phyloP scores from a whole-genome alignment of 371 early-diverging fungal species.

The Quaeritorhiza haematococci region DNA sequence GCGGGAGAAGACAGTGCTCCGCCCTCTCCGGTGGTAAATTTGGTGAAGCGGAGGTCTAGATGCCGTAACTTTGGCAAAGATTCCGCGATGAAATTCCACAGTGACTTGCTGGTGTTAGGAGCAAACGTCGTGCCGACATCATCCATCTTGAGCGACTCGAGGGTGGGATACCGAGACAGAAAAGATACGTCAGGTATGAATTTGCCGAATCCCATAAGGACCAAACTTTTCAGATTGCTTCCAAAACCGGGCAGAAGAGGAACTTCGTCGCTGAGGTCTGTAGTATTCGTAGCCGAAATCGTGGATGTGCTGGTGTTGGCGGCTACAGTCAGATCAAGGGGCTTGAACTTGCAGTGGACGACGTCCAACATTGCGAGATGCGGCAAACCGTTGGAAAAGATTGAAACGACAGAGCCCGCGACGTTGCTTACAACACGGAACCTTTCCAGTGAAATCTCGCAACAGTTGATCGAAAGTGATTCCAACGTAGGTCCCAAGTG shows the following conservation, averaged over 20 bases:
- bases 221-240: neutral
- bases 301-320: neutral
- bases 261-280: no score
- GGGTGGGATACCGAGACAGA: neutral
- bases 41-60: no score
- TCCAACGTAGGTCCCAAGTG: neutral
- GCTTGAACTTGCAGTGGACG: neutral
- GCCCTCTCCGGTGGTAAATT: no score
- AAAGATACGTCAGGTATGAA: constrained; percentile 2
- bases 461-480: neutral
- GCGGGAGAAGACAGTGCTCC: no score
- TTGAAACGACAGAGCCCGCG: neutral
- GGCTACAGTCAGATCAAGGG: neutral
- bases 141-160: constrained; percentile 8
- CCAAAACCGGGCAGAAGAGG: no score
- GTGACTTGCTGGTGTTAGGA: no score
- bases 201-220: constrained; percentile 11
- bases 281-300: no score
- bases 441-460: neutral
- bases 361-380: neutral
- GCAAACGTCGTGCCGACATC: no score
- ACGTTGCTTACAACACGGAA: neutral
- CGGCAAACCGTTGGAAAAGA: neutral
- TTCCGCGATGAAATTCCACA: no score
- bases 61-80: no score